Base-by-base conservation (phyloP, 768 basidiomycete species). In the Tubosaeta sp. region DNA sequence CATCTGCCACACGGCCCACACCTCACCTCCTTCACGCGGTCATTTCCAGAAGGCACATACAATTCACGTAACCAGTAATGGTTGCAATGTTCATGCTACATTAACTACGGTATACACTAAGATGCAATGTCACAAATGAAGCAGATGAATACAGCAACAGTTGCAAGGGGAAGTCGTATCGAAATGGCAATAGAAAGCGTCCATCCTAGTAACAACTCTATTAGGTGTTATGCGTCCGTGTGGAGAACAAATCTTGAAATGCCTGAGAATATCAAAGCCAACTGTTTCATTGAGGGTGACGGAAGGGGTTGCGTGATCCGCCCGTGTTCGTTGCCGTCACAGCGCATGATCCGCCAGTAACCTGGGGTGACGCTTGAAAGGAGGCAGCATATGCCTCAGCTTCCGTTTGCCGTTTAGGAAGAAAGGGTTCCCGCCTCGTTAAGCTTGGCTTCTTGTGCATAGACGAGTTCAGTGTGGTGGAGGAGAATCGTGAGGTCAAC, bases 361-460 rank as follows among this genome's bases (percentile, higher is more conserved):
- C 51, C 40, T 65, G 63, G 11, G 68, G 57, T 24, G 64, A 60
- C 52, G 67, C 70, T 55, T 75, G 68, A 19, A 81, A 69, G 39
- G 78, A 71, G 53, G 72, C 71, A 32, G 79, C 80, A 53, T 86
- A 86, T 47, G 64, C 70, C 71, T 85, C 78, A 22, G 86, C 87
- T 25, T 81, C 82, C 24, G 84, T 82, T 12, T 57, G 64, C 43
- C 62, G 62, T 46, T 65, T 67, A 16, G 62, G 56, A 6, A 64
- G 53, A 21, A 61, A 61, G 1, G 61, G 54, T 32, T 64, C 60
- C 25, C 62, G 59, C 57, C 54, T 69, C 43, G 32, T 63, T 51
- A 56, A 55, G 61, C 46, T 73, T 54, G 41, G 67, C 59, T 57
- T 60, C 60, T 66, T 65, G 54, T 56, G 56, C 52, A 63, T 51